Percentiles rank a stretch among this genome's conserved stretches.
phyloP scores from a whole-genome alignment of 2,329 filamentous ascomycete species.

The Xylaria hypoxylon region DNA sequence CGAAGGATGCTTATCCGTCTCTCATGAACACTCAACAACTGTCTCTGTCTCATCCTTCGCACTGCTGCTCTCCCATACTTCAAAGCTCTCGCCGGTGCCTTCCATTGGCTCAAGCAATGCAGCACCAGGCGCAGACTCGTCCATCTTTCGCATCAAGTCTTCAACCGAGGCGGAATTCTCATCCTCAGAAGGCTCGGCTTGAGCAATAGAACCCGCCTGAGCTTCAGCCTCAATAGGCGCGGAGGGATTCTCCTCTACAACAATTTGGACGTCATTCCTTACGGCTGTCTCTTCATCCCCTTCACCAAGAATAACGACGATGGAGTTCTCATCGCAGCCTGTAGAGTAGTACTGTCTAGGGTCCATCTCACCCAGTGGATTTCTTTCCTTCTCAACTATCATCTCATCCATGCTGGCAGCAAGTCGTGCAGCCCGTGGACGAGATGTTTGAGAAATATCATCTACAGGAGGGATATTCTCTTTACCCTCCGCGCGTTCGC shows the following conservation, averaged over 20 bases:
- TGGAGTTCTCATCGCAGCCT: conserved; percentile 71
- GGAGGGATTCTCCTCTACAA: conserved; percentile 45
- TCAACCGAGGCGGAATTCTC: conserved; percentile 50
- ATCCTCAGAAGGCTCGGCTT: conserved; percentile 20
- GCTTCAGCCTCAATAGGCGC: conserved; percentile 32
- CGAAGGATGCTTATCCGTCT: not conserved
- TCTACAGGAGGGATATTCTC: conserved; percentile 88
- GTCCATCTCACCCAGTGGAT: conserved; percentile 75
- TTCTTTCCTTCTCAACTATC: conserved; percentile 72
- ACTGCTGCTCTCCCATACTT: conserved; percentile 78
- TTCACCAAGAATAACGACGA: conserved; percentile 72
- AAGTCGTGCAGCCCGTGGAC: conserved; percentile 51
- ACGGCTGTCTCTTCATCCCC: conserved; percentile 58
- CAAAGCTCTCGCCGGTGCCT: conserved; percentile 70
- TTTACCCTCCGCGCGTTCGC: conserved; percentile 74
- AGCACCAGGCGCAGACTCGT: conserved; percentile 56
- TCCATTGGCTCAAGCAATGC: conserved; percentile 67
- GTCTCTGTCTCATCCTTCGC: conserved; percentile 66
- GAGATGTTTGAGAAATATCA: conserved; percentile 70
- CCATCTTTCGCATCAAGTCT: conserved; percentile 54
- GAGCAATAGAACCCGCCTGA: not conserved
- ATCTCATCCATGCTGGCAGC: conserved; percentile 61
- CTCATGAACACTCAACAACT: conserved; percentile 43
- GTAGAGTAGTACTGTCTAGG: conserved; percentile 75
- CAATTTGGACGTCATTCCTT: conserved; percentile 44